Percentiles rank a stretch among this genome's conserved stretches.
Evolutionary conservation across 306 rosid species (phyloP).

Genomic region (Prunus mira): DNA sequence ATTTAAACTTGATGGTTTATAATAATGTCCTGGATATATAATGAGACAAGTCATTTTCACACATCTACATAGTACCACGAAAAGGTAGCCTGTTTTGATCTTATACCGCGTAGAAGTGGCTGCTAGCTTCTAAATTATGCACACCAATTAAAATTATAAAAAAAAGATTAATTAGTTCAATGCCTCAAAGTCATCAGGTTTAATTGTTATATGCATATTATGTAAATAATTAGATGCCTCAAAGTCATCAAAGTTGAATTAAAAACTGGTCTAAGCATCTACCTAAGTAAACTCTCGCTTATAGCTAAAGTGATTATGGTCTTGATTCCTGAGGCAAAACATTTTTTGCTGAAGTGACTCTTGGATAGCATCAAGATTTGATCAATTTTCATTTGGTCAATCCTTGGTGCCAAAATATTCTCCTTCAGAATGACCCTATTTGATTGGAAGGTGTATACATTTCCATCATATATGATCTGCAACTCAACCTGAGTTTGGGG

Average conservation of each 20-base stretch:
- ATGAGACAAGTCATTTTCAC: constrained; percentile 14
- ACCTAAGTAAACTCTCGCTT: neutral
- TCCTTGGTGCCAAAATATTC: constrained; percentile 1
- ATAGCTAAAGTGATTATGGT: neutral
- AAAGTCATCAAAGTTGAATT: neutral
- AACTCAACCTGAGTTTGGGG: neutral
- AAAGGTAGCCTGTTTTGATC: constrained; percentile 10
- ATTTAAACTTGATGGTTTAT: too few species aligned
- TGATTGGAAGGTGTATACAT: neutral
- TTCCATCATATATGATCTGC: neutral
- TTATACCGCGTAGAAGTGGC: neutral
- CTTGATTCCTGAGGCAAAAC: neutral
- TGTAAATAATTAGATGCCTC: neutral
- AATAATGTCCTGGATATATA: neutral
- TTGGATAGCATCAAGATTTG: neutral
- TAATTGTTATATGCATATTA: neutral
- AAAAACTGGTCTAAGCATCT: neutral
- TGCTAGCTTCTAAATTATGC: neutral
- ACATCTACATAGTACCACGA: neutral
- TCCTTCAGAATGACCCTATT: neutral
- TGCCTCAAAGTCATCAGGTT: neutral
- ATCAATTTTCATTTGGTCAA: constrained; percentile 10
- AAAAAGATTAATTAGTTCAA: too few species aligned
- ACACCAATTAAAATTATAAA: neutral
- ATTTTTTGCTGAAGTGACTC: neutral